Percentiles rank a stretch among this genome's conserved stretches.
Evolutionary conservation across 2,329 filamentous ascomycete species (phyloP).

Genomic region (Akanthomyces lecanii): DNA sequence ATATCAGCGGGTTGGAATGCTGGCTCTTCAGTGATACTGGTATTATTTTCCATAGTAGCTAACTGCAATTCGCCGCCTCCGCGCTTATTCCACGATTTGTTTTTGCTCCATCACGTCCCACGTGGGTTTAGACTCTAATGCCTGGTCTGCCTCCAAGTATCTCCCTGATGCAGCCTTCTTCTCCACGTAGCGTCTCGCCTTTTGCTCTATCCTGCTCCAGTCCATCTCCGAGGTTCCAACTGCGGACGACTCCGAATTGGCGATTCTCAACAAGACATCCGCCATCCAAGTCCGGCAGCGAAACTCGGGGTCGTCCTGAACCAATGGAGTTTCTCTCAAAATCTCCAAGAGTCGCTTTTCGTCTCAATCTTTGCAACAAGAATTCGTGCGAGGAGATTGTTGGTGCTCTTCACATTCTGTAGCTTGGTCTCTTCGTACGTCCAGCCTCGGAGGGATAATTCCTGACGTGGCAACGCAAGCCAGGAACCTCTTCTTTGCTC

Average conservation of each 20-base stretch:
- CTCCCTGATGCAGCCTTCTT: neutral
- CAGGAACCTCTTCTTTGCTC: neutral
- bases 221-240: neutral
- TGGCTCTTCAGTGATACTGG: too few relatives aligned
- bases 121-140: neutral
- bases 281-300: neutral
- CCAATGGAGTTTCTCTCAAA: neutral
- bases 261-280: neutral
- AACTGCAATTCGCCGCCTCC: neutral
- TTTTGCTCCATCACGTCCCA: neutral
- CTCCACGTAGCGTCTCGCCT: neutral
- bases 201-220: neutral
- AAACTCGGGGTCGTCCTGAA: neutral
- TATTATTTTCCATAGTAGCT: too few relatives aligned
- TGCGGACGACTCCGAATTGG: neutral
- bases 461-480: neutral
- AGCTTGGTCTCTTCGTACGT: neutral
- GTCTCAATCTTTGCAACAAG: neutral
- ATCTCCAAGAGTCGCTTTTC: neutral
- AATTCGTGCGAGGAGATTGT: neutral
- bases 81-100: neutral
- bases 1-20: too few relatives aligned
- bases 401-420: neutral
- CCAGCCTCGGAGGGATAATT: neutral
- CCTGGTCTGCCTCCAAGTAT: neutral